Evolutionary conservation across 148 eudicot species (phyloP).

Genomic region (Vaccinium darrowii): DNA sequence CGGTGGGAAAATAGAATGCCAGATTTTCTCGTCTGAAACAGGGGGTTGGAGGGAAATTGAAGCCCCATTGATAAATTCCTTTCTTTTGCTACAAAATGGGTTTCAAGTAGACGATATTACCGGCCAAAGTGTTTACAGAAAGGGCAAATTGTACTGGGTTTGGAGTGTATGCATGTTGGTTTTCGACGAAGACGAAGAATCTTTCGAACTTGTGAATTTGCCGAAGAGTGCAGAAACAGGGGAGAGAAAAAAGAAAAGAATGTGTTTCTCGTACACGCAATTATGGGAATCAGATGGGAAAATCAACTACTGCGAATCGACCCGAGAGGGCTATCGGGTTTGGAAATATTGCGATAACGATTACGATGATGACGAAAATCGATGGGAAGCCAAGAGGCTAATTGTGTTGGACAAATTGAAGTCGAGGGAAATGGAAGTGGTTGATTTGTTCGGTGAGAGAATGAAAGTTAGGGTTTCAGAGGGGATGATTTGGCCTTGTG

Average conservation of each 20-base stretch:
- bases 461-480: neutral
- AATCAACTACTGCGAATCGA: neutral
- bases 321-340: neutral
- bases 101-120: neutral
- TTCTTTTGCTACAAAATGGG: slow-evolving; percentile 1
- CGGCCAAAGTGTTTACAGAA: neutral
- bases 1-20: neutral
- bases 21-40: slow-evolving; percentile 2
- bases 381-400: neutral
- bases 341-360: neutral
- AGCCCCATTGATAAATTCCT: slow-evolving; percentile 1
- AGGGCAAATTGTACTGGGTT: slow-evolving; percentile 6
- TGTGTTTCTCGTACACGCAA: neutral
- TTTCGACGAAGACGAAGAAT: slow-evolving; percentile 13
- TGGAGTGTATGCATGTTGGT: slow-evolving; percentile 24
- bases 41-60: slow-evolving; percentile 17
- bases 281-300: slow-evolving; percentile 11
- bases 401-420: neutral
- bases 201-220: slow-evolving; percentile 10
- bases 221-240: slow-evolving; percentile 4
- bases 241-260: neutral
- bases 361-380: neutral
- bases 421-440: neutral
- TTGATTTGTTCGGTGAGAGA: neutral
- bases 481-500: slow-evolving; percentile 9